Evolutionary conservation across 805 yeast species (phyloP), one percentile per base, ranked within the genome.

Genomic region (Diddensiella transvaalensis): DNA sequence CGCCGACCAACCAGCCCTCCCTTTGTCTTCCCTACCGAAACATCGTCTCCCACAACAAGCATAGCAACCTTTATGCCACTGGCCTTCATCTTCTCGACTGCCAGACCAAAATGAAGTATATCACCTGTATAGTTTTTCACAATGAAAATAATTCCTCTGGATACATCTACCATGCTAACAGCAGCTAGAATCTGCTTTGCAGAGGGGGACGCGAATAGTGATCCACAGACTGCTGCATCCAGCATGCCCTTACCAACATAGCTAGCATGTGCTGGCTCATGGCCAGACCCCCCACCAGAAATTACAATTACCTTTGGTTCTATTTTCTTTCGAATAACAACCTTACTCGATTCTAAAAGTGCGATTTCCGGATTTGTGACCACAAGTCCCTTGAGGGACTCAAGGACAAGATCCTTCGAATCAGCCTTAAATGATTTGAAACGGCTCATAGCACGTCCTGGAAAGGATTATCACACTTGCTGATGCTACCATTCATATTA

Each of bases 121-220:
- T 90, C 98, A 26, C 98, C 98, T 2, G 97, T 90, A 68, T 90
- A 90, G 68, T 91, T 90, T 68, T 90, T 90, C 38, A 87, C 95
- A 43, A 90, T 78, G 35, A 90, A 70, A 46, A 90, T 67, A 3
- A 87, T 82, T 24, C 96, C 96, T 50, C 76, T 75, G 5, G 72
- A 58, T 4, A 77, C 57, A 50, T 71, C 68, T 38, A 79, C 71
- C 10, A 88, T 83, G 55, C 79, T 79, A 45, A 89, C 67, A 1
- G 85, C 88, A 8, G 85, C 77, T 63, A 72, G 71, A 56, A 90
- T 86, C 67, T 90, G 98, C 60, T 82, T 85, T 1, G 96, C 87
- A n/a, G 89, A 79, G 2, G 98, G 98, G 11, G 96, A 87, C 0
- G 97, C 96, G 71, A 90, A 90, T 13, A 87, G 76, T 46, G 83